Conservation (phyloP, 176 grass and related monocot genomes). For the Urochloa ruziziensis region DNA sequence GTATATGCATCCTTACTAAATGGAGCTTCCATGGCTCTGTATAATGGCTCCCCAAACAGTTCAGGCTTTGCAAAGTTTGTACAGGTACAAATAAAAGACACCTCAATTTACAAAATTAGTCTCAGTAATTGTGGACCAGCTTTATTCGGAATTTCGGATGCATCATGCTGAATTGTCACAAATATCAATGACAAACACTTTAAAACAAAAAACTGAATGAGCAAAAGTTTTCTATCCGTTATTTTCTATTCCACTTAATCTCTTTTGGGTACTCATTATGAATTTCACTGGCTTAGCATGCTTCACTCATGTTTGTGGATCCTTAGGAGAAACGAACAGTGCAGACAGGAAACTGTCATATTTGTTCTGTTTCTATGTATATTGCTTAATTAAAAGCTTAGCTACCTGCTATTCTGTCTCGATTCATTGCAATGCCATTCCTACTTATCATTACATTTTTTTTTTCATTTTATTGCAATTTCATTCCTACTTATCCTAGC, state of each 20-base stretch:
- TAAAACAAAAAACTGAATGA: not conserved
- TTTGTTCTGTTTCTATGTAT: not conserved
- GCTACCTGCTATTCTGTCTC: not conserved
- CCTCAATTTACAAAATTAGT: not conserved
- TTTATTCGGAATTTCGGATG: not conserved
- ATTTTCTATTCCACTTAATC: constrained; percentile 2
- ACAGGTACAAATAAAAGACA: constrained; percentile 58
- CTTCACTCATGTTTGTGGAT: not conserved
- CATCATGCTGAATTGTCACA: not conserved
- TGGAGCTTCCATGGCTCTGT: constrained; percentile 95
- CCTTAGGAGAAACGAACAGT: constrained; percentile 7
- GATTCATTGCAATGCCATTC: not conserved
- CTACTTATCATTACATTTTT: not conserved
- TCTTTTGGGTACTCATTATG: not conserved
- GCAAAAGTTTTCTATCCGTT: not conserved
- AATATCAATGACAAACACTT: constrained; percentile 1
- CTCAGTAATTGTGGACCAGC: not conserved
- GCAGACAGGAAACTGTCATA: constrained; percentile 4
- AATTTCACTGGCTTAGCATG: not conserved
- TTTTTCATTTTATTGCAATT: not conserved
- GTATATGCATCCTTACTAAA: constrained; percentile 92
- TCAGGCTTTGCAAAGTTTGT: constrained; percentile 89
- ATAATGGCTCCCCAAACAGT: constrained; percentile 82
- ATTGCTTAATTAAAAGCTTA: not conserved
- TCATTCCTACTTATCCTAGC: not conserved